Evolutionary conservation across 1,284 basidiomycete genomes (phyloP), one percentile per base, ranked within the genome.

Genomic region (Naganishia cerealis): DNA sequence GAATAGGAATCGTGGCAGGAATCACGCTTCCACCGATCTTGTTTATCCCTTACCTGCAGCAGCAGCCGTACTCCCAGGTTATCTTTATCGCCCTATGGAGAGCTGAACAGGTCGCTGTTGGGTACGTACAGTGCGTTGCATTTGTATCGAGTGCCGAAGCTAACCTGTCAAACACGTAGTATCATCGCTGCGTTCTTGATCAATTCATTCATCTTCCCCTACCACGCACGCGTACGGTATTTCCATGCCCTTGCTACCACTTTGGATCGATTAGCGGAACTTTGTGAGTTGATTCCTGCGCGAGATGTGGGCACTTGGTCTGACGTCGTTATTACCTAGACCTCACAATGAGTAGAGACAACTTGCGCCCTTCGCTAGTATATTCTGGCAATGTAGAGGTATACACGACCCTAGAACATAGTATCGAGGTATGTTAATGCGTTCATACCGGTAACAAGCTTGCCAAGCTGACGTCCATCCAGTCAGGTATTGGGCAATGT

Each of bases 11-110:
- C 16, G 80, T 83, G 6, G 78, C 79, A 74, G 80, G 79, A 8
- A 79, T 82, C 67, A 81, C 81, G 0, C 69, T 82, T 3, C 76
- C 80, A 9, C 79, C 81, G 0, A 70, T 84, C 6, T 59, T 83
- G 9, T 80, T 83, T 63, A 76, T 83, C 21, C 73, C 78, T 0
- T 81, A 81, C 61, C 73, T 82, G 8, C 72, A 71, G 5, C 67
- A 57, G 3, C 40, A 55, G 8, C 55, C 63, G 1, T 50, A 75
- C 36, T 57, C 61, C 1, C 46, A 58, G 29, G 68, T 67, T 42
- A 69, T 75, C 9, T 72, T 73, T 13, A 63, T 71, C 18, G 72
- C 79, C 0, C 79, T 77, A 73, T 73, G 73, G 50, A 72, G 80
- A 13, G 80, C 79, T 18, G 74, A 76, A 9, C 75, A 79, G 42